Percentiles rank a stretch among this genome's conserved stretches.
Evolutionary conservation across 495 filamentous ascomycete genomes (phyloP).

Genomic region (Aspergillus heteromorphus): DNA sequence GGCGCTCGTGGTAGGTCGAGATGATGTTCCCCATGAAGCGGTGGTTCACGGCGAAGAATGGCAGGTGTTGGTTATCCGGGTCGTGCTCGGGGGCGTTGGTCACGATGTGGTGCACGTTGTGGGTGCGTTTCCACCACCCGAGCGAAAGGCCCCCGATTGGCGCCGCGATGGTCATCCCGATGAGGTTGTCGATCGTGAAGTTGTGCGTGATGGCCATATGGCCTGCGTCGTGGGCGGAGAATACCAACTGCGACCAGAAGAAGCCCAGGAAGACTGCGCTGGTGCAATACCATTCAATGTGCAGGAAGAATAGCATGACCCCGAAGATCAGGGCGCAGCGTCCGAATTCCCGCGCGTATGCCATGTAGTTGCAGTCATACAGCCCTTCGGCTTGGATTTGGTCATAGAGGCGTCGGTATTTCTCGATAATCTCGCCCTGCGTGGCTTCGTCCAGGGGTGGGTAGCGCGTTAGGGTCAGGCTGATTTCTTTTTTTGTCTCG

Average conservation of each 20-base stretch:
- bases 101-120: slow-evolving; percentile 89
- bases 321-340: slow-evolving; percentile 60
- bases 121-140: slow-evolving; percentile 87
- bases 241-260: slow-evolving; percentile 84
- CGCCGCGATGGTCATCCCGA: slow-evolving; percentile 76
- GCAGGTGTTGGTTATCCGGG: slow-evolving; percentile 84
- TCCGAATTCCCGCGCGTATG: slow-evolving; percentile 60
- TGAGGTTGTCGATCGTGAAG: slow-evolving; percentile 66
- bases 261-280: slow-evolving; percentile 65
- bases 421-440: slow-evolving; percentile 65
- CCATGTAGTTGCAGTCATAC: slow-evolving; percentile 74
- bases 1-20: slow-evolving; percentile 71
- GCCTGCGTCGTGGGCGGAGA: slow-evolving; percentile 80
- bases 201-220: slow-evolving; percentile 87
- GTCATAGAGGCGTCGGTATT: slow-evolving; percentile 65
- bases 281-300: slow-evolving; percentile 57
- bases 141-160: slow-evolving; percentile 73
- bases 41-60: slow-evolving; percentile 78
- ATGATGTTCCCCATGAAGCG: slow-evolving; percentile 62
- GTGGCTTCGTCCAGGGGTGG: slow-evolving; percentile 62
- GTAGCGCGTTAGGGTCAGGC: slow-evolving; percentile 64
- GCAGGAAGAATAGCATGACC: slow-evolving; percentile 53
- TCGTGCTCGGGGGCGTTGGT: slow-evolving; percentile 88
- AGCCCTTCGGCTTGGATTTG: slow-evolving; percentile 64
- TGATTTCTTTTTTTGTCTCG: slow-evolving; percentile 62